Base-by-base conservation (phyloP, 2,329 filamentous ascomycete genomes). In the Fusarium clavum region DNA sequence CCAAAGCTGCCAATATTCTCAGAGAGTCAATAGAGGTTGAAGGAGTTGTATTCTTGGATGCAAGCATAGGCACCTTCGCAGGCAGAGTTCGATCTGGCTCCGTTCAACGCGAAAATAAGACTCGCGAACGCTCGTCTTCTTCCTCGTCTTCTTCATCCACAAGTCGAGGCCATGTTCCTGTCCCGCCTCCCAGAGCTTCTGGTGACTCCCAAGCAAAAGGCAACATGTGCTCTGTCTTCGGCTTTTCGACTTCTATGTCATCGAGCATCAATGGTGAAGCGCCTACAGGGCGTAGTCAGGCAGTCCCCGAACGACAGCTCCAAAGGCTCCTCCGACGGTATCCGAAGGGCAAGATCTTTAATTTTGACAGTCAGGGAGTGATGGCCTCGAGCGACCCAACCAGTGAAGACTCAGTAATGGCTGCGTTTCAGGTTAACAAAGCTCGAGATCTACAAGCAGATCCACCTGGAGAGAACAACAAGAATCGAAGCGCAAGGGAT, bases 331-430 rank as follows among this genome's bases (percentile, higher is more conserved):
- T 71, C 4, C 53, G 79, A 14, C 78, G 81, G 2, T 83, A 87
- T 58, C 84, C 84, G 0, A 72, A 77, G 12, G 85, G 85, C 0
- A 81, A 81, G 46, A 79, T 85, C 3, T 86, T 85, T 59, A 82
- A 80, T 49, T 84, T 83, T 46, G 81, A 81, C 22, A 75, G 76
- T 9, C 70, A 80, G 16, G 83, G 82, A 1, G 73, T 76, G 13
- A 52, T 81, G 1, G 74, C 76, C 12, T 73, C 76, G 1, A 76
- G 75, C 24, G 76, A 81, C 27, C 74, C 74, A 4, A 77, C 77
- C 0, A 75, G 71, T 7, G 76, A 80, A 3, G 76, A 78, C 1
- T 29, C 43, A 1, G 20, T n/a, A 27, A 54, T 52, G 30, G 55
- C 40, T 6, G 20, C 38, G 3, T 51, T 55, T 13, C 62, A 51